Conservation (phyloP, 2,329 filamentous ascomycete genomes). For the Cladosporium colombiae region DNA sequence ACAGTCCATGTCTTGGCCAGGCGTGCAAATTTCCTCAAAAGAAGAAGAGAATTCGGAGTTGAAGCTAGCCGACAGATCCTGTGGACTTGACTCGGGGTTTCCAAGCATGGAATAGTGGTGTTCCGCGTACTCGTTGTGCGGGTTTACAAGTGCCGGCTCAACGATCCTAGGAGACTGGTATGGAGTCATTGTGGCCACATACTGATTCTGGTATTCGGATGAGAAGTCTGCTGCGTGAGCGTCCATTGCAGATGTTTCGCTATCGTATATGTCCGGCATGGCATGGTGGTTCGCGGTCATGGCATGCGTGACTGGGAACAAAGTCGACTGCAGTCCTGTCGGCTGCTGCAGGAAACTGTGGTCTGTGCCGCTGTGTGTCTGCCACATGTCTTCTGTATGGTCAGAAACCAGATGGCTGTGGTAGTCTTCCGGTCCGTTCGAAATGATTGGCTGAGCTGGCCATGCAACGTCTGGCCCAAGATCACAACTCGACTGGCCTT, state of each 20-base stretch:
- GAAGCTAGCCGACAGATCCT: slow-evolving; percentile 14
- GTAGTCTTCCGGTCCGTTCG: not conserved
- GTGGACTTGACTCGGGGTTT: slow-evolving; percentile 15
- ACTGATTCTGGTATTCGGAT: not conserved
- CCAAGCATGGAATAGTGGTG: slow-evolving; percentile 23
- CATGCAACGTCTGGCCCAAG: not conserved
- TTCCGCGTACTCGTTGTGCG: slow-evolving; percentile 27
- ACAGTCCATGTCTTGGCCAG: slow-evolving; percentile 23
- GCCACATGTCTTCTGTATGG: slow-evolving; percentile 6
- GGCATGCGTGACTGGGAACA: slow-evolving; percentile 11
- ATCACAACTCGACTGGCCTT: not conserved
- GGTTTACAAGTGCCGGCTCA: slow-evolving; percentile 31
- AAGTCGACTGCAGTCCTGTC: slow-evolving; percentile 6
- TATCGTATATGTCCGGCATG: not conserved
- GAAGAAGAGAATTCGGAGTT: slow-evolving; percentile 3
- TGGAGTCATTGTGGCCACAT: not conserved
- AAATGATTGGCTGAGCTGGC: not conserved
- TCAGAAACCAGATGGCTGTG: not conserved
- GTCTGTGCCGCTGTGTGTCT: not conserved
- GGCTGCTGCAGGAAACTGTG: slow-evolving; percentile 2
- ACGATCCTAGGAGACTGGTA: slow-evolving; percentile 22
- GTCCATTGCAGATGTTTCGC: not conserved
- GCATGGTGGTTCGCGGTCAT: not conserved
- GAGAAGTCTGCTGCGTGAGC: not conserved
- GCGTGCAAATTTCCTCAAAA: slow-evolving; percentile 1